Evolutionary conservation across 2,329 filamentous ascomycete genomes (phyloP), one percentile per base, ranked within the genome.

Genomic region (Onygenales sp.): DNA sequence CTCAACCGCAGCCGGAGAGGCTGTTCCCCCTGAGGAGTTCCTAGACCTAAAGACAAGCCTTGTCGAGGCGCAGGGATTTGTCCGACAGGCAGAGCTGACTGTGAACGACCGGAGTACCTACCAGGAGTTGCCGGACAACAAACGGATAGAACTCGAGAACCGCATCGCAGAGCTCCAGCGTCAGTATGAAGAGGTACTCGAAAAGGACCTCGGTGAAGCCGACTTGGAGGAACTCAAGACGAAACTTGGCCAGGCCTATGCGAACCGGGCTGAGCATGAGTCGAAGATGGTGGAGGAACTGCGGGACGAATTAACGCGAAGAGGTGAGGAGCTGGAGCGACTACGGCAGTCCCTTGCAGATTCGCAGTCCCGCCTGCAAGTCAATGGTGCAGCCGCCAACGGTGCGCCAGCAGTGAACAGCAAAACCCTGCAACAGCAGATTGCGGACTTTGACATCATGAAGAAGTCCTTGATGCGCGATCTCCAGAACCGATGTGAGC

Each of bases 381-480:
- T 80, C n/a, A 61, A 61, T 49, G 79, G 80, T 59, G 77, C 76
- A 14, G 73, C 77, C 32, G 79, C 84, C 31, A 88, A 84, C 58
- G 83, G 82, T 43, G 71, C 74, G 17, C 43, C 49, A 10, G 73
- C 76, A 50, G 75, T 82, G 53, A 88, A 88, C 63, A 87, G 87
- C 78, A 95, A 95, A 79, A 94, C 89, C 10, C 83, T 97, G 44
- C 90, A 95, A 68, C 92, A 98, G 74, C 93, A 97, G 74, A 95
- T 98, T 70, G 88, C 92, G 54, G 93, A 98, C 68, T 98, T 98
- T 63, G 93, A 98, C 71, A 87, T 89, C 55, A 98, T 98, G 91
- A 98, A 98, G 84, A 98, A 98, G 82, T 95, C 88, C 60, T 78
- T 98, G 61, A 98, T 98, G 93, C 88, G 93, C 54, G 93, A 98